These are phyloP conservation scores for Strigomonas galati DNA, from an alignment of 208 protist species.

Conservation along the genomic window DNA sequence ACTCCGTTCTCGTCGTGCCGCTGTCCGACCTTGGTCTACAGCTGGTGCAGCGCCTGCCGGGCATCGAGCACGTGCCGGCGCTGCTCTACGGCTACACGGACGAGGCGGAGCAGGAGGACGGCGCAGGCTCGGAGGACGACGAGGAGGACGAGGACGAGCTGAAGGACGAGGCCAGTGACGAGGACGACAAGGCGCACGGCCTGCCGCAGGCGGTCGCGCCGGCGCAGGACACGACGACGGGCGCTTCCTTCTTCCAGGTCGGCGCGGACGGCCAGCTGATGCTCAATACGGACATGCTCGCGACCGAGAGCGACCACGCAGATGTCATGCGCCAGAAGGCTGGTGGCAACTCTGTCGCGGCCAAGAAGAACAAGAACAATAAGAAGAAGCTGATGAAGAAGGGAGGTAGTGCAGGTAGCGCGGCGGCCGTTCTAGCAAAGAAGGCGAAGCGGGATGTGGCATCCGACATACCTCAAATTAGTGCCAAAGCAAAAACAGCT, in stretches of 20 bases:
- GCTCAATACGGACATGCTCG: slow-evolving; percentile 15
- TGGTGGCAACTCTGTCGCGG: not conserved
- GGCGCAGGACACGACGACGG: not conserved
- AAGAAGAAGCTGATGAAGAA: slow-evolving; percentile 11
- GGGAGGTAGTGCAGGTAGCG: slow-evolving; percentile 19
- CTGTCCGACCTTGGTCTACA: slow-evolving; percentile 35
- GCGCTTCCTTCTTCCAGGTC: slow-evolving; percentile 32
- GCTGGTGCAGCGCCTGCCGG: slow-evolving; percentile 24
- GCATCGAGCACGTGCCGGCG: slow-evolving; percentile 76
- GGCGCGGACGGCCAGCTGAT: slow-evolving; percentile 47
- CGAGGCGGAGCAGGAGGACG: slow-evolving; percentile 25
- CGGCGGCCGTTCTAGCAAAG: not conserved
- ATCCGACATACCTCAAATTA: not conserved
- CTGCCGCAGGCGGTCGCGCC: not conserved
- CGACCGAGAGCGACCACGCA: not conserved
- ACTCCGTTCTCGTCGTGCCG: slow-evolving; percentile 73
- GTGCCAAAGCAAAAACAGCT: slow-evolving; percentile 9
- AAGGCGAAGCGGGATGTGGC: slow-evolving; percentile 14
- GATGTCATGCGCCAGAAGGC: slow-evolving; percentile 9
- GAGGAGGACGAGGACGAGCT: slow-evolving; percentile 14
- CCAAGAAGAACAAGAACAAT: slow-evolving; percentile 16
- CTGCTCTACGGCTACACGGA: slow-evolving; percentile 61
- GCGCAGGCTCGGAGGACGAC: slow-evolving; percentile 7
- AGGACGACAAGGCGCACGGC: slow-evolving; percentile 4
- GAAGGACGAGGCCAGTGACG: slow-evolving; percentile 16